Evolutionary conservation across 2,329 filamentous ascomycete genomes (phyloP), one percentile per base, ranked within the genome.

Genomic region (Neopestalotiopsis clavispora): DNA sequence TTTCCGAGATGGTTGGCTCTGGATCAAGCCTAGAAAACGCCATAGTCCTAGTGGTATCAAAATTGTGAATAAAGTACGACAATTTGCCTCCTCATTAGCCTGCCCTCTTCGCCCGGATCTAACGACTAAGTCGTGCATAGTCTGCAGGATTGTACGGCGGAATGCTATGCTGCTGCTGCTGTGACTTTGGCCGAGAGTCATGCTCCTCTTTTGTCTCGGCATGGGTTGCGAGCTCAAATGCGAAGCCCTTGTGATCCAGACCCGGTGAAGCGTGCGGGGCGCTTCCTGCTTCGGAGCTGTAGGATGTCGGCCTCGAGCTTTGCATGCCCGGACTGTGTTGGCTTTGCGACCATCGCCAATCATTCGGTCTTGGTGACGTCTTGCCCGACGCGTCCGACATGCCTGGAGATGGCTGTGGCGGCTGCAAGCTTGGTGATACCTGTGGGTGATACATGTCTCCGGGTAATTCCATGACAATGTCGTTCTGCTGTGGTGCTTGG

Each of bases 371-470:
- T 0, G 73, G 74, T 1, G 76, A 75, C 20, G 67, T 71, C 49
- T 64, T 58, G 65, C 73, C 71, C 17, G 78, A 78, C 28, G 69
- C 68, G 38, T 71, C 65, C 5, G 78, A 75, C 38, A 66, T 38
- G 5, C 42, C 71, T 1, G 79, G 78, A 0, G 82, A 80, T 0
- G 76, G 73, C 23, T 78, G 78, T 4, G 75, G 74, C 1, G 71
- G 74, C 23, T 75, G 75, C 4, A 78, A 70, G 20, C 71, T 71
- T 6, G 78, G 75, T 9, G 77, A 76, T 2, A 70, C 20, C 64
- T 81, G 78, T 0, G 81, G 74, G 59, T 85, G 79, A 71, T 83
- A 84, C 74, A 79, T 86, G 73, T 89, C 86, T 28, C 86, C 86
- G 0, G 82, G 81, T 70, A 84, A 78, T 70, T 85, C 83, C 68